Conservation (phyloP, 441 rosid genomes). For the Populus hybrid region DNA sequence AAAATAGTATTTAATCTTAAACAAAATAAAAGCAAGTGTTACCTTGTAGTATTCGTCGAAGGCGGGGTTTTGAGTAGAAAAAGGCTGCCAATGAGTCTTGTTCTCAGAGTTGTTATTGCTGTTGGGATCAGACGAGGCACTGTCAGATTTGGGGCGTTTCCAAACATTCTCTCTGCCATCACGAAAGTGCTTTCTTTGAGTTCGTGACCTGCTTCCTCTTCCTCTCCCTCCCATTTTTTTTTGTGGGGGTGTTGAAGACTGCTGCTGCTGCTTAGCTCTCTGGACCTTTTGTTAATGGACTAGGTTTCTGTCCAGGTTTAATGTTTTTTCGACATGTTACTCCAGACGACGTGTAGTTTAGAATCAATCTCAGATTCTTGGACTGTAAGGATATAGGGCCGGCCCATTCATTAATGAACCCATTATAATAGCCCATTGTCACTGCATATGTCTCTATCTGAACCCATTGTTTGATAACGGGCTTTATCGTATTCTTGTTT, state of each 20-base stretch:
- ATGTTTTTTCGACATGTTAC: neutral
- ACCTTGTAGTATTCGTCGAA: conserved; percentile 94
- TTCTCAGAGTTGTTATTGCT: conserved; percentile 17
- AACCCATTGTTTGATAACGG: neutral
- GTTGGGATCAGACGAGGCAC: conserved; percentile 34
- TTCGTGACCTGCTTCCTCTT: conserved; percentile 60
- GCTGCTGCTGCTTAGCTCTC: neutral
- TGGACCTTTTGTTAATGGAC: neutral
- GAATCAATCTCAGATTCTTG: neutral
- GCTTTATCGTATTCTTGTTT: neutral
- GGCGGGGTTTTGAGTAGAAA: conserved; percentile 62
- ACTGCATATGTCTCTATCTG: neutral
- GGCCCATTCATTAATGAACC: neutral
- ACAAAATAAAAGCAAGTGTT: neutral
- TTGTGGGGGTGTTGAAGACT: neutral
- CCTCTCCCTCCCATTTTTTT: conserved; percentile 43
- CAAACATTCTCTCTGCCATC: conserved; percentile 75
- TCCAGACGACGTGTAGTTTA: neutral
- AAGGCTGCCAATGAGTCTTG: conserved; percentile 65
- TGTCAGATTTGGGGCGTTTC: conserved; percentile 63
- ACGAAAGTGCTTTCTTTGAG: conserved; percentile 56
- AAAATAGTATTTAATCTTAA: neutral
- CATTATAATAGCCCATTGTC: neutral
- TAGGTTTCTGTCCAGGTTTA: neutral
- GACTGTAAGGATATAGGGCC: neutral